phyloP scores from a whole-genome alignment of 257 asterid genomes.

The Handroanthus guayacan region DNA sequence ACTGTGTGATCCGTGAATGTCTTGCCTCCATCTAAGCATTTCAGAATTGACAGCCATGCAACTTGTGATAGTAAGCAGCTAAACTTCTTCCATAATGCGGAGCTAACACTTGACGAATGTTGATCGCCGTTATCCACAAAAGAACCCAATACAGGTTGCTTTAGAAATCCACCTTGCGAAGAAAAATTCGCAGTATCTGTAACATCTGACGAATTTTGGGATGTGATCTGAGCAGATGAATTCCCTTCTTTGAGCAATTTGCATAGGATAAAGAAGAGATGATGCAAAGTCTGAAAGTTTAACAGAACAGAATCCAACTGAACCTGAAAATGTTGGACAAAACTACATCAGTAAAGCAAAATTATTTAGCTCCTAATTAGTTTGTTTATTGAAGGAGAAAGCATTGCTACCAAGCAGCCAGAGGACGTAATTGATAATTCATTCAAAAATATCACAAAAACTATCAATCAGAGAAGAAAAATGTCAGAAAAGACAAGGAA shows the following conservation, averaged over 20 bases:
- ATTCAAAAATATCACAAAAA: constrained; percentile 19
- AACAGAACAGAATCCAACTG: constrained; percentile 73
- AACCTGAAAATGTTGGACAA: constrained; percentile 60
- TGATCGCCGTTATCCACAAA: constrained; percentile 45
- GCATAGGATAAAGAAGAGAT: constrained; percentile 87
- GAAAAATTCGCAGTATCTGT: constrained; percentile 53
- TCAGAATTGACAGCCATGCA: constrained; percentile 77
- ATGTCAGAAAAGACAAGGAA: constrained; percentile 5
- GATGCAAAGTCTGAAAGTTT: constrained; percentile 80
- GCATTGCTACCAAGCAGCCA: constrained; percentile 27
- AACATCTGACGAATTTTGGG: constrained; percentile 48
- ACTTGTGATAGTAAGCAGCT: constrained; percentile 68
- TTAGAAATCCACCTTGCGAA: constrained; percentile 83
- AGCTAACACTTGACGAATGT: constrained; percentile 50
- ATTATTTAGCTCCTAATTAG: constrained; percentile 27
- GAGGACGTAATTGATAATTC: background rate
- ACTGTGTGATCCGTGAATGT: constrained; percentile 65
- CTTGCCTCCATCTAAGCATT: constrained; percentile 89
- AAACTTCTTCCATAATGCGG: constrained; percentile 69
- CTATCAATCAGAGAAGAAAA: background rate
- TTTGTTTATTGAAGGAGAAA: constrained; percentile 33
- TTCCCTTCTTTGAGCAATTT: constrained; percentile 88
- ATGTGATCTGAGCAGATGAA: constrained; percentile 42
- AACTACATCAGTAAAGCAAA: constrained; percentile 31
- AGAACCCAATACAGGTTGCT: constrained; percentile 61